Percentiles rank a stretch among this genome's conserved stretches.
phyloP scores from a whole-genome alignment of 352 stramenopile species.

The Phytophthora quininea region DNA sequence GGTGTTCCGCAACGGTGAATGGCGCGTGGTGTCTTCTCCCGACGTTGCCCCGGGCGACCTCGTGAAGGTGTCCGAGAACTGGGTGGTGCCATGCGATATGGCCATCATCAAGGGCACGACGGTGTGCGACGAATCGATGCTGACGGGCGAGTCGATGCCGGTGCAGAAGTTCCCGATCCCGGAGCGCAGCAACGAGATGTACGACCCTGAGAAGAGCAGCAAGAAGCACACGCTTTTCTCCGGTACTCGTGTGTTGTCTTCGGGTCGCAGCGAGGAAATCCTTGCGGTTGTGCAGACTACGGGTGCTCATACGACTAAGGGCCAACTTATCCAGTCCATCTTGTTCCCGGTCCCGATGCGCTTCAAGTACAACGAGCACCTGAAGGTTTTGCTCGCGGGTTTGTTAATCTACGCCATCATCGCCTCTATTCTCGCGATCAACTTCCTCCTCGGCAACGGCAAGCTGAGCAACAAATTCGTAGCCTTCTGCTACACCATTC shows the following conservation, averaged over 20 bases:
- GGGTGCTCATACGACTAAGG: constrained; percentile 66
- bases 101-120: constrained; percentile 46
- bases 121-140: constrained; percentile 49
- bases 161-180: constrained; percentile 70
- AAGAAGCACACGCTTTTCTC: constrained; percentile 78
- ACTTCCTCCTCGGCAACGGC: constrained; percentile 45
- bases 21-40: constrained; percentile 33
- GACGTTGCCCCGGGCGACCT: constrained; percentile 50
- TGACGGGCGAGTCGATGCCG: constrained; percentile 67
- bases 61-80: constrained; percentile 45
- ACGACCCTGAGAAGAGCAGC: constrained; percentile 39
- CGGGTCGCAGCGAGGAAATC: constrained; percentile 43
- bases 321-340: constrained; percentile 72
- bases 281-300: constrained; percentile 68
- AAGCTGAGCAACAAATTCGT: constrained; percentile 50
- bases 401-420: constrained; percentile 63
- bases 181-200: constrained; percentile 34
- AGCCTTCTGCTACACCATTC: constrained; percentile 51
- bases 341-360: constrained; percentile 71
- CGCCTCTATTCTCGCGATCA: constrained; percentile 39
- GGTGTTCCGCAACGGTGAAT: constrained; percentile 40
- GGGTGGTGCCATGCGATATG: constrained; percentile 51
- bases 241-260: constrained; percentile 61
- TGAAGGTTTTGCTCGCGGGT: constrained; percentile 65
- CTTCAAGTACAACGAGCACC: constrained; percentile 86